Conservation (phyloP, 176 grass and related monocot species). For the Carex kokanica region DNA sequence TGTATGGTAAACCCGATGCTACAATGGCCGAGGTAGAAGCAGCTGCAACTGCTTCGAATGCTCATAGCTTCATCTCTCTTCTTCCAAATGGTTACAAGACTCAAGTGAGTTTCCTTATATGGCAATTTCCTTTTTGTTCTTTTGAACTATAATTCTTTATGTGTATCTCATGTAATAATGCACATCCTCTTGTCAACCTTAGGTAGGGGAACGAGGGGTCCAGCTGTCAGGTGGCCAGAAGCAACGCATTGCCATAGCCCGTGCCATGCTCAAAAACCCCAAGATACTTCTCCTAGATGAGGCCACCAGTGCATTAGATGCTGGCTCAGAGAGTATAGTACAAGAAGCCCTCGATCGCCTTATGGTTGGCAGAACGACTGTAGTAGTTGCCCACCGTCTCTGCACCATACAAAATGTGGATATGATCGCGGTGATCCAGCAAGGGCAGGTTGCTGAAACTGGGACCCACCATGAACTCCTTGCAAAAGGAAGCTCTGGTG, state of each 20-base stretch:
- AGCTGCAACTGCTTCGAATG: slow-evolving; percentile 81
- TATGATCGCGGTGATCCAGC: slow-evolving; percentile 88
- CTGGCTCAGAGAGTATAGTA: slow-evolving; percentile 89
- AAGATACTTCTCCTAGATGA: slow-evolving; percentile 98
- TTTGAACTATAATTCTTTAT: not conserved
- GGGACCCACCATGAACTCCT: slow-evolving; percentile 84
- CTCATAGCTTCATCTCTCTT: slow-evolving; percentile 88
- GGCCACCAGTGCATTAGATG: slow-evolving; percentile 94
- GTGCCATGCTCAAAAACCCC: slow-evolving; percentile 93
- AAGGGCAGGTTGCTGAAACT: slow-evolving; percentile 91
- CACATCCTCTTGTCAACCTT: slow-evolving; percentile 17
- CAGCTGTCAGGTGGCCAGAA: slow-evolving; percentile 98
- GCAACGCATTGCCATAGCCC: slow-evolving; percentile 94
- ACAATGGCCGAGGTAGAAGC: slow-evolving; percentile 84
- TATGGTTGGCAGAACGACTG: slow-evolving; percentile 91
- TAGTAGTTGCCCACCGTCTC: slow-evolving; percentile 89
- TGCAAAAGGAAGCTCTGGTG: slow-evolving; percentile 68
- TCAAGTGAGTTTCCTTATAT: slow-evolving; percentile 41
- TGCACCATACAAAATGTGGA: slow-evolving; percentile 86
- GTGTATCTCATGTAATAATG: not conserved
- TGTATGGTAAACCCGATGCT: slow-evolving; percentile 91
- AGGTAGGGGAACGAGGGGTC: slow-evolving; percentile 89
- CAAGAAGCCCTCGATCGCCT: slow-evolving; percentile 92
- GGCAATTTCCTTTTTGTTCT: not conserved
- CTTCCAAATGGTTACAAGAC: slow-evolving; percentile 93